Conservation (phyloP, 2,329 filamentous ascomycete species). For the Tolypocladium tundrense region DNA sequence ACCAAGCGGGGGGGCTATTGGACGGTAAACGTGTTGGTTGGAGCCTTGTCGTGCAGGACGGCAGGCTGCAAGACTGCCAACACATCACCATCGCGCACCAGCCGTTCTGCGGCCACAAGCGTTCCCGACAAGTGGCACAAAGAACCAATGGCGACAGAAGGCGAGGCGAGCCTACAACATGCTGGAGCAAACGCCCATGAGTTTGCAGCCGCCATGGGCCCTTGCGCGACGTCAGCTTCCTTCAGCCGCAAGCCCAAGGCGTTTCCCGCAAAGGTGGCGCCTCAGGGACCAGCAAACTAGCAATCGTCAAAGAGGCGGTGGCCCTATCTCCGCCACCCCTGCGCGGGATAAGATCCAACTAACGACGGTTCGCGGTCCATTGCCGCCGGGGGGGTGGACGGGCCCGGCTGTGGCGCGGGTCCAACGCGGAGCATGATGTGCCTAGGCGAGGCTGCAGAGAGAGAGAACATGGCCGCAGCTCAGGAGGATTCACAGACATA, state of each 20-base stretch:
- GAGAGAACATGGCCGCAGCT: not conserved
- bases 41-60: not conserved
- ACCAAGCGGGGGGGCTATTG: not conserved
- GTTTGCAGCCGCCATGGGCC: not conserved
- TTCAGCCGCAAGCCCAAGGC: slow-evolving; percentile 4
- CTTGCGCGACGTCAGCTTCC: slow-evolving; percentile 1
- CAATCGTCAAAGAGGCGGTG: not conserved
- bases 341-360: not conserved
- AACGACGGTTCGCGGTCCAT: not conserved
- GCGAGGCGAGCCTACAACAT: too few relatives aligned
- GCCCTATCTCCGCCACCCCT: not conserved
- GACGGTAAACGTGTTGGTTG: not conserved
- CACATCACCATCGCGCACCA: not conserved
- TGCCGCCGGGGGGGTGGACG: not conserved
- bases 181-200: not conserved
- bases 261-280: not conserved
- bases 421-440: not conserved
- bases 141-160: not conserved
- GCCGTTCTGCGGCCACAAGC: not conserved
- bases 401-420: not conserved
- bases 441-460: not conserved
- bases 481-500: not conserved
- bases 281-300: not conserved
- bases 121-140: not conserved
- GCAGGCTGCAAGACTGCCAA: not conserved